Conservation (phyloP, 257 asterid genomes). For the Eucommia ulmoides region DNA sequence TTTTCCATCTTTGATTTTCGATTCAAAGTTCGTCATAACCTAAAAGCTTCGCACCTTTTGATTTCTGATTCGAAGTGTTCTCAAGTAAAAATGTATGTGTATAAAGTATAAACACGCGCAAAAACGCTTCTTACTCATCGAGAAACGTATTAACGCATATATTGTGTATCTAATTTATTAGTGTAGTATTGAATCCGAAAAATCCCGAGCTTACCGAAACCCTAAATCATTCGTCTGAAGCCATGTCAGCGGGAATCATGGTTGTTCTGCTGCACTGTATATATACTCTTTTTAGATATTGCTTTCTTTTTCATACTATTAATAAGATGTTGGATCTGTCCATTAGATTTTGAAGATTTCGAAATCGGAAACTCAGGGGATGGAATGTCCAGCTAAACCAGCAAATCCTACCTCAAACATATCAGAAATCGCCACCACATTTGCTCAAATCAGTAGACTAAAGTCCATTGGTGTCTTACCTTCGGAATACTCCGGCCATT, state of each 20-base stretch:
- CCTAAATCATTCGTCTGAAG: conserved; percentile 13
- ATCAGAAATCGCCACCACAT: conserved; percentile 33
- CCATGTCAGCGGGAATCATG: conserved; percentile 30
- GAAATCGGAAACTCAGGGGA: conserved; percentile 12
- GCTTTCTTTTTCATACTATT: conserved; percentile 12
- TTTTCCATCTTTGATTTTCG: too few relatives aligned
- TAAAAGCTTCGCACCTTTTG: too few relatives aligned
- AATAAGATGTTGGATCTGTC: conserved; percentile 10
- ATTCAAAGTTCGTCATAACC: too few relatives aligned
- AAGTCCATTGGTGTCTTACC: conserved; percentile 74
- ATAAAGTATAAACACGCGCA: too few relatives aligned
- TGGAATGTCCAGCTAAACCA: conserved; percentile 44
- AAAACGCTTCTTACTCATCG: too few relatives aligned
- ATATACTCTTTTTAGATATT: conserved; percentile 6
- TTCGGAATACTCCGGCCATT: conserved; percentile 19
- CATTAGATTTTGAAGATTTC: conserved; percentile 4
- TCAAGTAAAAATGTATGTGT: too few relatives aligned
- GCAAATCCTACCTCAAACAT: conserved; percentile 37
- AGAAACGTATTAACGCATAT: too few relatives aligned
- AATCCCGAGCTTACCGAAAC: too few relatives aligned
- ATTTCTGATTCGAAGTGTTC: too few relatives aligned
- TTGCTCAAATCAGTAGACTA: conserved; percentile 36
- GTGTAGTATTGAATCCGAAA: too few relatives aligned
- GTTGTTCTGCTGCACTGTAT: conserved; percentile 18
- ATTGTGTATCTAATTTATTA: too few relatives aligned